A percentile compares a stretch with the other conserved stretches of the same genome.
These are phyloP conservation scores for Cystofilobasidium macerans DNA, from an alignment of 768 basidiomycete genomes.

Conservation along the genomic window DNA sequence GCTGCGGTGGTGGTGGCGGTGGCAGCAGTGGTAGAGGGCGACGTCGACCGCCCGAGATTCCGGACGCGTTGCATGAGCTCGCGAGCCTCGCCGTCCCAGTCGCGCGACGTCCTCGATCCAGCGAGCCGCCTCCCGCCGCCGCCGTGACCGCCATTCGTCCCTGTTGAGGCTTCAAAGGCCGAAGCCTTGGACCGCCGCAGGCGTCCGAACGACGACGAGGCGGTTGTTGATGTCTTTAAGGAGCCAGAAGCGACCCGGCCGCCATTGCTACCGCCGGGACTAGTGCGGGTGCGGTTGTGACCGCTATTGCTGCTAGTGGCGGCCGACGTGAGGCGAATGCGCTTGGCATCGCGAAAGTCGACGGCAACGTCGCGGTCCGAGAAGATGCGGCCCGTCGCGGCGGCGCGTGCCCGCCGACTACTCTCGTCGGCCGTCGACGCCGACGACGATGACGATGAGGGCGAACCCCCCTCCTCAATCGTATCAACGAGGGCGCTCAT, in stretches of 20 bases:
- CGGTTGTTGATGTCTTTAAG: too few relatives aligned
- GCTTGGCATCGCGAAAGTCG: conserved; percentile 42
- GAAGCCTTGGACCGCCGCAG: background rate
- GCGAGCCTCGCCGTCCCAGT: conserved; percentile 36
- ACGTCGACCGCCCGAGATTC: background rate
- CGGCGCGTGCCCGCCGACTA: too few relatives aligned
- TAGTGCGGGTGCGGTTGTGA: too few relatives aligned
- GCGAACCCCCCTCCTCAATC: conserved; percentile 48
- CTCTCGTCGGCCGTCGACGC: background rate
- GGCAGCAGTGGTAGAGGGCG: too few relatives aligned
- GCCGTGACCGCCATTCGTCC: background rate
- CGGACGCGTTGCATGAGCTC: conserved; percentile 35
- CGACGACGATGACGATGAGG: conserved; percentile 24
- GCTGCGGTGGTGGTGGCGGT: too few relatives aligned
- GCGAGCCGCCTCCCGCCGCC: too few relatives aligned
- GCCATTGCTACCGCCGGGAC: too few relatives aligned
- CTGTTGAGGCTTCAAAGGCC: background rate
- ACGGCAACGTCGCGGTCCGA: conserved; percentile 15
- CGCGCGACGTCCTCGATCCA: conserved; percentile 26
- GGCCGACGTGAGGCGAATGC: conserved; percentile 60
- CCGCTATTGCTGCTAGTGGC: too few relatives aligned
- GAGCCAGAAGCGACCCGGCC: conserved; percentile 23
- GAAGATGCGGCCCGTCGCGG: background rate
- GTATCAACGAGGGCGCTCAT: conserved; percentile 88
- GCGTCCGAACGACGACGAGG: conserved; percentile 24